Base-by-base conservation (phyloP, 2,329 filamentous ascomycete genomes). In the Colletotrichum coccodes region DNA sequence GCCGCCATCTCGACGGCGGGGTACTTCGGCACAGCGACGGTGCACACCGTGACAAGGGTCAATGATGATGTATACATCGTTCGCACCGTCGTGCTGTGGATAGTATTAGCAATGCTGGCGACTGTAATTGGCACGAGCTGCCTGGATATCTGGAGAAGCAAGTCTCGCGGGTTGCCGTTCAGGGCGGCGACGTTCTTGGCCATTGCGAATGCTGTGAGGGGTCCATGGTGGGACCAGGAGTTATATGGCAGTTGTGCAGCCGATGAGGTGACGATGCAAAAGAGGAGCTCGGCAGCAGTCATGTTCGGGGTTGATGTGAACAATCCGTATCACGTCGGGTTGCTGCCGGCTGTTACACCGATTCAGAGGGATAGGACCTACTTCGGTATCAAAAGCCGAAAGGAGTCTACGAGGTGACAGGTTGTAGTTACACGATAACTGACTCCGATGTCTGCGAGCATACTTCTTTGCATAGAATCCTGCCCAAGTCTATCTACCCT, bases 101-200 rank as follows among this genome's bases (percentile, higher is more conserved):
- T 61, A 5, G 40, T 66, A 2, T 2, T 66, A n/a, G 57, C 23
- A 6, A 66, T 66, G 63, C 26, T 56, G 30, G 16, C 30, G 18
- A 9, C 26, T n/a, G 63, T 66, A 1, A 14, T 61, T 7, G 3
- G 34, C 9, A 32, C 53, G n/a, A 66, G 63, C 6, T 61, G 57
- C 34, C 23, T 66, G 18, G 57, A 66, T 12, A 36, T 66, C 4
- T 66, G 57, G 46, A 34, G 63, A 23, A 61, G 63, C 58, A 66
- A 62, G 26, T 66, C 63, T 3, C 47, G 57, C 1, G 63, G 57
- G 18, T 18, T 66, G 26, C 63, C 57, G 5, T 66, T 61, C 1
- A 23, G 63, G 14, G 14, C 64, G 5, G 58, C 64, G 11, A 57
- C 58, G 7, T 67, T 67, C 26, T 14, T 62, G 58, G 64, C 58